phyloP scores from a whole-genome alignment of 768 basidiomycete species.

The Phanerochaete sordida region DNA sequence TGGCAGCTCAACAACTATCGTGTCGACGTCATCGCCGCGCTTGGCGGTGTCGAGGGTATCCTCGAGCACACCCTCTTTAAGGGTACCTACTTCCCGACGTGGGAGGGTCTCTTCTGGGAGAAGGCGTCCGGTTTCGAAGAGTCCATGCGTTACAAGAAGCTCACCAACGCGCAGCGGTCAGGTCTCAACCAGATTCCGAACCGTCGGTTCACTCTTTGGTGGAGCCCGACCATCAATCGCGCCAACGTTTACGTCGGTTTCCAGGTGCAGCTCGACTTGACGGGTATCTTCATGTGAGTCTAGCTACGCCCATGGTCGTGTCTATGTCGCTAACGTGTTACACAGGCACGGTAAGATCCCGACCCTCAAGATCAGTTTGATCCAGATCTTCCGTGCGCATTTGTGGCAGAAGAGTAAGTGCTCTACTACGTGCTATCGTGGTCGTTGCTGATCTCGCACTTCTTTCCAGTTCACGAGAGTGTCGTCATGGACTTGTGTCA shows the following conservation, averaged over 20 bases:
- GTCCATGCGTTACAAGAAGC: constrained; percentile 92
- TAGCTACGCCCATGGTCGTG: not conserved
- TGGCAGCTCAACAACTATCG: constrained; percentile 99
- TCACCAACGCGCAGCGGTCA: constrained; percentile 97
- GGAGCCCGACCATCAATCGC: constrained; percentile 98
- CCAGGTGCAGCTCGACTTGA: constrained; percentile 98
- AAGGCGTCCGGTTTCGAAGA: constrained; percentile 97
- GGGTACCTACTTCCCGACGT: constrained; percentile 96
- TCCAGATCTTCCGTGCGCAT: constrained; percentile 99
- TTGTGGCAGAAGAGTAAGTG: constrained; percentile 98
- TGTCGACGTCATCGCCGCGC: constrained; percentile 96
- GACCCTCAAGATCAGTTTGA: constrained; percentile 96
- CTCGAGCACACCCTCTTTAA: constrained; percentile 97
- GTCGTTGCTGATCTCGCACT: too few relatives aligned
- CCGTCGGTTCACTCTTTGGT: constrained; percentile 98
- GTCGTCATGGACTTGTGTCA: constrained; percentile 97
- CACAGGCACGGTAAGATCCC: constrained; percentile 95
- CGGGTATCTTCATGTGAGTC: constrained; percentile 87
- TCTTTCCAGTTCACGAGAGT: constrained; percentile 84
- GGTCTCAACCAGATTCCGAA: constrained; percentile 98
- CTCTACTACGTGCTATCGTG: too few relatives aligned
- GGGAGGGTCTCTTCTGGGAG: constrained; percentile 99
- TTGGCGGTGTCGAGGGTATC: constrained; percentile 95
- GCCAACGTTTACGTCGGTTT: constrained; percentile 99
- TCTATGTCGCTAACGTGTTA: constrained; percentile 7